Evolutionary conservation across 2,329 filamentous ascomycete genomes (phyloP).

Genomic region (Trichoderma polysporum): DNA sequence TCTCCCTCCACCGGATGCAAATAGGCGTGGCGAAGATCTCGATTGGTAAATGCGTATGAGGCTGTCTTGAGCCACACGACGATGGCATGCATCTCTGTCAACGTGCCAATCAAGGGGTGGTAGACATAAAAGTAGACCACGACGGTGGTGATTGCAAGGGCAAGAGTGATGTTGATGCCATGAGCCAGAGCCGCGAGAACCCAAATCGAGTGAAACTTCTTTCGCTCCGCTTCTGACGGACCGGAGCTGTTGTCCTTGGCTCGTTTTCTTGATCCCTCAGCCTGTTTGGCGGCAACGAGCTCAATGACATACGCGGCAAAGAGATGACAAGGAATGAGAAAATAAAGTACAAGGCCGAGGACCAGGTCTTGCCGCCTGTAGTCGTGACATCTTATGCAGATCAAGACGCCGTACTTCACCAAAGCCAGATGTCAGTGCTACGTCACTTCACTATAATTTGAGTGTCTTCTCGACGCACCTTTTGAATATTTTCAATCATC

Average conservation of each 20-base stretch:
- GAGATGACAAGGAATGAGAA: conserved; percentile 86
- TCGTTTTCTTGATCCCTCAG: conserved; percentile 64
- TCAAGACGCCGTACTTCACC: conserved; percentile 82
- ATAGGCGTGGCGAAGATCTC: conserved; percentile 88
- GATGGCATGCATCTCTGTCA: conserved; percentile 87
- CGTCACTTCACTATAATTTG: background rate
- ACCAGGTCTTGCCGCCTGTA: conserved; percentile 76
- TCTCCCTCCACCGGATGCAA: conserved; percentile 71
- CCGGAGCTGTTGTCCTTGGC: conserved; percentile 47
- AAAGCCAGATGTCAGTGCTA: conserved; percentile 10
- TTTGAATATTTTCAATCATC: conserved; percentile 96
- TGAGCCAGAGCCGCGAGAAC: conserved; percentile 76
- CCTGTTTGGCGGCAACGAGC: conserved; percentile 75
- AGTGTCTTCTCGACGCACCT: conserved; percentile 51
- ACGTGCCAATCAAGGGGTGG: conserved; percentile 88
- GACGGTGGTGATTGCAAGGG: conserved; percentile 75
- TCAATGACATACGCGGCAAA: conserved; percentile 91
- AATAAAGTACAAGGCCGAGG: conserved; percentile 75
- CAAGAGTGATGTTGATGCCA: conserved; percentile 77
- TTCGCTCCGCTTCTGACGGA: conserved; percentile 58
- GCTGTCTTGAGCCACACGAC: conserved; percentile 96
- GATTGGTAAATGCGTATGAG: conserved; percentile 95
- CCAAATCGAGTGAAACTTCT: conserved; percentile 75
- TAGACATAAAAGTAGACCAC: conserved; percentile 89
- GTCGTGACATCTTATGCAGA: conserved; percentile 87